Evolutionary conservation across 2,329 filamentous ascomycete species (phyloP).

Genomic region (Aspergillus tamarii): DNA sequence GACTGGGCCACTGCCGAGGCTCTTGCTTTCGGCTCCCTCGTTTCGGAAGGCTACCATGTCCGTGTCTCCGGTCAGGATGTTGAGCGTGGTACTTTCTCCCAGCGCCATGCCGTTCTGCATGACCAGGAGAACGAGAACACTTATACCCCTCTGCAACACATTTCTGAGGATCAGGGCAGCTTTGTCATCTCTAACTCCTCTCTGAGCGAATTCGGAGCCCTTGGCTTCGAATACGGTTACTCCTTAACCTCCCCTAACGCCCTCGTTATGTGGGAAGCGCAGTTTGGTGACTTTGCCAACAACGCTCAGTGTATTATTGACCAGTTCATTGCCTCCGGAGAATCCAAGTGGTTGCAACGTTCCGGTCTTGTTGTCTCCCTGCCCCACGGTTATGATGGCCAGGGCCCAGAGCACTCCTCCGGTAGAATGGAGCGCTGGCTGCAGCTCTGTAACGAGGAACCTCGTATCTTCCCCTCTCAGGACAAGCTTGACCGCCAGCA

Average conservation of each 20-base stretch:
- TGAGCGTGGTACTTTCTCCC: constrained; percentile 98
- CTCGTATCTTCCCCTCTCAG: constrained; percentile 82
- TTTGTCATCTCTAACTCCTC: constrained; percentile 98
- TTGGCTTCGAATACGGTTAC: constrained; percentile 98
- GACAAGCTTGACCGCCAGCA: constrained; percentile 96
- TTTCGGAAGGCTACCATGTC: constrained; percentile 92
- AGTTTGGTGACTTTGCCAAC: constrained; percentile 99
- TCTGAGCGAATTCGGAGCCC: constrained; percentile 70
- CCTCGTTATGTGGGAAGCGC: constrained; percentile 98
- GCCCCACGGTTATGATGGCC: constrained; percentile 96
- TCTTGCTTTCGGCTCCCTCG: constrained; percentile 88
- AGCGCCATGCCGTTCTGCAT: constrained; percentile 95
- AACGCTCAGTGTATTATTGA: constrained; percentile 99
- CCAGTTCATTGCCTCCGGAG: constrained; percentile 96
- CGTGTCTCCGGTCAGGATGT: constrained; percentile 98
- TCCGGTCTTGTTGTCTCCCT: constrained; percentile 95
- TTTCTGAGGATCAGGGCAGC: constrained; percentile 88
- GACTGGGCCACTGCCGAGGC: constrained; percentile 98
- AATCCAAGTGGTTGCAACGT: constrained; percentile 98
- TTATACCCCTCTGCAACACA: constrained; percentile 87
- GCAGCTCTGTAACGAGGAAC: constrained; percentile 96
- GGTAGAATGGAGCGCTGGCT: constrained; percentile 96
- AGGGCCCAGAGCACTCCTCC: constrained; percentile 97
- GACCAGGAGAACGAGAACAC: constrained; percentile 94
- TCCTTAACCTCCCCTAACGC: constrained; percentile 95